Percentiles rank a stretch among this genome's conserved stretches.
Conservation (phyloP, 2,329 filamentous ascomycete genomes). For the Xylaria sp. region DNA sequence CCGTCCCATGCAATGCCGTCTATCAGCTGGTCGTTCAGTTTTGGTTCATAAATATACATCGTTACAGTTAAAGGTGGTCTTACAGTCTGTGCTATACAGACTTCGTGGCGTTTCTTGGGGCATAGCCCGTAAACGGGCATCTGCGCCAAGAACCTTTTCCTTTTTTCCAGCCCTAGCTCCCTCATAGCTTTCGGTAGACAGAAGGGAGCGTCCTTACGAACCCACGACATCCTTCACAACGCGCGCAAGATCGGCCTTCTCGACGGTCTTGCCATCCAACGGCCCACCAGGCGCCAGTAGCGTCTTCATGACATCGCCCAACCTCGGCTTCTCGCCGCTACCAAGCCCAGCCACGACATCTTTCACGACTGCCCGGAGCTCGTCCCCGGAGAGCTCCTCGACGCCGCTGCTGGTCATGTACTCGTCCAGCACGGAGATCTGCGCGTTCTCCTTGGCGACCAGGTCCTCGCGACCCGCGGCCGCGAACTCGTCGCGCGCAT, state of each 20-base stretch:
- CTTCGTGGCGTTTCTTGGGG: background rate
- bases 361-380: conserved; percentile 66
- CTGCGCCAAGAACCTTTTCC: background rate
- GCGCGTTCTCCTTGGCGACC: conserved; percentile 74
- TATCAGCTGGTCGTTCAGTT: conserved; percentile 8
- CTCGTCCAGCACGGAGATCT: conserved; percentile 72
- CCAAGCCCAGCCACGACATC: conserved; percentile 63
- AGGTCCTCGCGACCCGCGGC: conserved; percentile 74
- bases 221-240: conserved; percentile 66
- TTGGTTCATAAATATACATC: background rate
- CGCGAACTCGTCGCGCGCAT: conserved; percentile 72
- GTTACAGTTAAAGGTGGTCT: conserved; percentile 17
- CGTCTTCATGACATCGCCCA: conserved; percentile 73
- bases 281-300: conserved; percentile 62
- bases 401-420: conserved; percentile 71
- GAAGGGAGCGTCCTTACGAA: conserved; percentile 2
- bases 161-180: background rate
- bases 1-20: conserved; percentile 17
- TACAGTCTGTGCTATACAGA: conserved; percentile 17
- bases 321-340: conserved; percentile 57
- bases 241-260: conserved; percentile 69
- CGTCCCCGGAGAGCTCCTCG: conserved; percentile 66
- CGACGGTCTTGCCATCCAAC: conserved; percentile 72
- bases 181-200: background rate
- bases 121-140: background rate